Evolutionary conservation across 2,329 filamentous ascomycete genomes (phyloP).

Genomic region (Teratosphaeriaceae sp.): DNA sequence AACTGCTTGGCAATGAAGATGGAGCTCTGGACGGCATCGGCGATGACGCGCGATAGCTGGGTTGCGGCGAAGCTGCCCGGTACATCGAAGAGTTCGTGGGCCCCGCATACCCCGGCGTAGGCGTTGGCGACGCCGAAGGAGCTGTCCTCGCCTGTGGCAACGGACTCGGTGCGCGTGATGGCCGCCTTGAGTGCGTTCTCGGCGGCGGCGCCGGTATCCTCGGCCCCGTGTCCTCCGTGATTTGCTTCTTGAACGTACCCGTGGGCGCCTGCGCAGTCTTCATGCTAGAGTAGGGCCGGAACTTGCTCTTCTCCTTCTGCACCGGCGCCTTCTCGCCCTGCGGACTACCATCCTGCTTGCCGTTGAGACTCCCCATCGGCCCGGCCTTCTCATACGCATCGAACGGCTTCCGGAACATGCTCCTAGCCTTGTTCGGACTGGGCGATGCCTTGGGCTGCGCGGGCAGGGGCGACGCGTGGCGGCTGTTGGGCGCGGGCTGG

Average conservation of each 20-base stretch:
- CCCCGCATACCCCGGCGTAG: conserved; percentile 27
- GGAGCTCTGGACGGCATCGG: conserved; percentile 34
- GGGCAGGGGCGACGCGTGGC: conserved; percentile 44
- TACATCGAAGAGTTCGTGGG: conserved; percentile 11
- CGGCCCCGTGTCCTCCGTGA: conserved; percentile 18
- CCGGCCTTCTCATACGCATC: conserved; percentile 48
- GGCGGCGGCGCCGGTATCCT: conserved; percentile 28
- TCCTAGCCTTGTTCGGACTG: conserved; percentile 44
- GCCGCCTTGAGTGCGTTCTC: conserved; percentile 18
- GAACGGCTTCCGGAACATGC: conserved; percentile 57
- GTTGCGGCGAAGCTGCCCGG: conserved; percentile 21
- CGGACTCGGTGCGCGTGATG: conserved; percentile 19
- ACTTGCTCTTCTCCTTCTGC: conserved; percentile 31
- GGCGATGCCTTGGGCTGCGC: conserved; percentile 46
- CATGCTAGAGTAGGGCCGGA: conserved; percentile 46
- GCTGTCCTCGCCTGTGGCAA: conserved; percentile 11
- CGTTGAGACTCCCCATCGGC: conserved; percentile 18
- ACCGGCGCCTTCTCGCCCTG: conserved; percentile 24
- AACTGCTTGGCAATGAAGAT: conserved; percentile 37
- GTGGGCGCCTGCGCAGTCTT: conserved; percentile 37
- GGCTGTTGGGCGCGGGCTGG: conserved; percentile 60
- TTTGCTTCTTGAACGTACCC: conserved; percentile 21
- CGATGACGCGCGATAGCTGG: conserved; percentile 20
- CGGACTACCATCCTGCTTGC: conserved; percentile 28
- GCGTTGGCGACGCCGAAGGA: conserved; percentile 33